Evolutionary conservation across 768 basidiomycete species (phyloP).

Genomic region (Podaxis pistillaris): DNA sequence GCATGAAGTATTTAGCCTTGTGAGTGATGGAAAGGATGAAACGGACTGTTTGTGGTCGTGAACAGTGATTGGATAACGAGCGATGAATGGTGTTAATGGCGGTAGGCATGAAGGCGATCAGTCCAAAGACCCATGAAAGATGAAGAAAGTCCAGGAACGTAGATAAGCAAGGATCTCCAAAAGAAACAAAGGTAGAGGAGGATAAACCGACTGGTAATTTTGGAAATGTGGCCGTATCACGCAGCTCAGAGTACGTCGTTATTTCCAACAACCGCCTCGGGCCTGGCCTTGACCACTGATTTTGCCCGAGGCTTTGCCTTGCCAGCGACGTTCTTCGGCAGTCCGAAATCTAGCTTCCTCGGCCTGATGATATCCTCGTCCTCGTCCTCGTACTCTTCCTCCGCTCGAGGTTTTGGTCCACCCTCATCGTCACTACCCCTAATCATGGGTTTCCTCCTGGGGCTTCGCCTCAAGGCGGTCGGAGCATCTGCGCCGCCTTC

Average conservation of each 20-base stretch:
- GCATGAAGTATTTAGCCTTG: constrained; percentile 3
- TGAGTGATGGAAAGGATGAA: not conserved
- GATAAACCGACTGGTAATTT: no score
- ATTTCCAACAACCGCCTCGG: not conserved
- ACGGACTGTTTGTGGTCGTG: not conserved
- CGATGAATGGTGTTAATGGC: not conserved
- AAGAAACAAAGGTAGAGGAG: not conserved
- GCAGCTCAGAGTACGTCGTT: not conserved
- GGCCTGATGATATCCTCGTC: constrained; percentile 8
- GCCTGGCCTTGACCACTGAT: not conserved
- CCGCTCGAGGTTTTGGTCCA: not conserved
- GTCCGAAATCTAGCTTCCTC: constrained; percentile 16
- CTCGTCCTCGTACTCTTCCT: constrained; percentile 12
- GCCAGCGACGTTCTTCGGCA: constrained; percentile 7
- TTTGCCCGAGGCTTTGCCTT: not conserved
- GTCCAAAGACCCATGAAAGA: not conserved
- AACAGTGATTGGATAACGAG: not conserved
- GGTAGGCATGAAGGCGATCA: not conserved
- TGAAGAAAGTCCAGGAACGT: no score
- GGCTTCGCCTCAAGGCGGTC: constrained; percentile 10
- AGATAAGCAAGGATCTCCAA: not conserved
- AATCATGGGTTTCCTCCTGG: constrained; percentile 4
- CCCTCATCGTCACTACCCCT: constrained; percentile 8
- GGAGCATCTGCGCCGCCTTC: not conserved
- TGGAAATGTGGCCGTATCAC: not conserved